Evolutionary conservation across 2,329 filamentous ascomycete species (phyloP).

Genomic region (Exophiala spinifera): DNA sequence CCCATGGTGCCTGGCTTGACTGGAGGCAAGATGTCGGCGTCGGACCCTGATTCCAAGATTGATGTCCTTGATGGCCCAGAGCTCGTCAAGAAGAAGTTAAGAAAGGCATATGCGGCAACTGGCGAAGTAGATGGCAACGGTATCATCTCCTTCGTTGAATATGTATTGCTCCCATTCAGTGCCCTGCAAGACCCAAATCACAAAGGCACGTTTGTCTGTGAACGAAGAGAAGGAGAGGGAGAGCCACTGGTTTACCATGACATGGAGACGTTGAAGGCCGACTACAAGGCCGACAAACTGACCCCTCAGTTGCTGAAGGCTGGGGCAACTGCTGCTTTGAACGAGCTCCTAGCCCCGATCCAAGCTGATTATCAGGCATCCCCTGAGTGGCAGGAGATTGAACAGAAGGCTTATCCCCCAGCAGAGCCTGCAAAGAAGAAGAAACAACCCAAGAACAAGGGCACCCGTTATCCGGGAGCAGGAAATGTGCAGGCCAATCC

Average conservation of each 20-base stretch:
- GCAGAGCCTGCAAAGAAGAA: conserved; percentile 57
- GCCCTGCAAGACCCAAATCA: conserved; percentile 54
- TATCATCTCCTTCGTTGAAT: conserved; percentile 80
- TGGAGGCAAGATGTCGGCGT: conserved; percentile 65
- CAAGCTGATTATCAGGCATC: conserved; percentile 67
- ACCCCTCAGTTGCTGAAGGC: conserved; percentile 85
- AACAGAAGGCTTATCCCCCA: conserved; percentile 77
- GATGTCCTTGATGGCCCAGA: conserved; percentile 83
- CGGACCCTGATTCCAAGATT: conserved; percentile 77
- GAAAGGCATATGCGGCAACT: conserved; percentile 77
- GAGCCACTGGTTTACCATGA: conserved; percentile 78
- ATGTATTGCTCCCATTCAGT: conserved; percentile 75
- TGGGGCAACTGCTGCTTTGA: conserved; percentile 70
- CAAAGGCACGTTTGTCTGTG: conserved; percentile 63
- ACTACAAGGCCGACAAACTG: conserved; percentile 77
- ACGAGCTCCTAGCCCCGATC: conserved; percentile 68
- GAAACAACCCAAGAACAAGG: conserved; percentile 75
- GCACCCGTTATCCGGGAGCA: conserved; percentile 59
- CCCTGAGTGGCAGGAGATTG: conserved; percentile 75
- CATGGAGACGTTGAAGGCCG: conserved; percentile 70
- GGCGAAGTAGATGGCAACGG: conserved; percentile 80
- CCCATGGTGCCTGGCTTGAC: conserved; percentile 84
- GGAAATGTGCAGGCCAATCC: conserved; percentile 19
- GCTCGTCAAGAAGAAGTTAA: conserved; percentile 73
- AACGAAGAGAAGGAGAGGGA: conserved; percentile 56